phyloP scores from a whole-genome alignment of 1,284 basidiomycete genomes.

The Ganoderma boninense region DNA sequence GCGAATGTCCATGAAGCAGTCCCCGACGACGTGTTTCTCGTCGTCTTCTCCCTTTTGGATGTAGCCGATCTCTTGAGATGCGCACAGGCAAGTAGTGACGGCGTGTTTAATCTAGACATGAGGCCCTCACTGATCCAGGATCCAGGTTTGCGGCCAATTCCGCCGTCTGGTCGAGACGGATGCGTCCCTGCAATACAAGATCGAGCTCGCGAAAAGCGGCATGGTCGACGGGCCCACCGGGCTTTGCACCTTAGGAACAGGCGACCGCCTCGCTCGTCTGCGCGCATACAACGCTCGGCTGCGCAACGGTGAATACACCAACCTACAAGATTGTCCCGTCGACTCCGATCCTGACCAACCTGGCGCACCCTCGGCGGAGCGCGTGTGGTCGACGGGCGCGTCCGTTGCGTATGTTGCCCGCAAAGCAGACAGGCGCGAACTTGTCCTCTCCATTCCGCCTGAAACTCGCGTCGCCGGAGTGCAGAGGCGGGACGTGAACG shows the following conservation, averaged over 20 bases:
- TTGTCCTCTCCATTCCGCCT: neutral
- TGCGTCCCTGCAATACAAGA: neutral
- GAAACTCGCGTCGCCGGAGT: neutral
- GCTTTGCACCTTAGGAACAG: neutral
- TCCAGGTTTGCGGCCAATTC: neutral
- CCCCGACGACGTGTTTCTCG: neutral
- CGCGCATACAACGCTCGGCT: neutral
- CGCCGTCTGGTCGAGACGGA: neutral
- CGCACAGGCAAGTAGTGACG: neutral
- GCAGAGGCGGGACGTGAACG: neutral
- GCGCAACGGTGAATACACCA: neutral
- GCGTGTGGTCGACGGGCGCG: neutral
- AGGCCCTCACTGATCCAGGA: neutral
- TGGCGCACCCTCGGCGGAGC: neutral
- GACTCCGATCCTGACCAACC: neutral
- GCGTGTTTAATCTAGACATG: neutral
- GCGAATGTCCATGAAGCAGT: neutral
- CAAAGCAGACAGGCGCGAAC: neutral
- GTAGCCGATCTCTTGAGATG: neutral
- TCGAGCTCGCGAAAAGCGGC: neutral
- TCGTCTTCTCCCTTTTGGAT: constrained; percentile 1
- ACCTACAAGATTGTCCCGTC: neutral
- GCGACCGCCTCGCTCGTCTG: neutral
- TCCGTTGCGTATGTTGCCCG: neutral
- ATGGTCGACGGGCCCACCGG: neutral